These are phyloP conservation scores for Sporothrix variecibatus DNA, from an alignment of 2,329 filamentous ascomycete genomes.

Conservation along the genomic window DNA sequence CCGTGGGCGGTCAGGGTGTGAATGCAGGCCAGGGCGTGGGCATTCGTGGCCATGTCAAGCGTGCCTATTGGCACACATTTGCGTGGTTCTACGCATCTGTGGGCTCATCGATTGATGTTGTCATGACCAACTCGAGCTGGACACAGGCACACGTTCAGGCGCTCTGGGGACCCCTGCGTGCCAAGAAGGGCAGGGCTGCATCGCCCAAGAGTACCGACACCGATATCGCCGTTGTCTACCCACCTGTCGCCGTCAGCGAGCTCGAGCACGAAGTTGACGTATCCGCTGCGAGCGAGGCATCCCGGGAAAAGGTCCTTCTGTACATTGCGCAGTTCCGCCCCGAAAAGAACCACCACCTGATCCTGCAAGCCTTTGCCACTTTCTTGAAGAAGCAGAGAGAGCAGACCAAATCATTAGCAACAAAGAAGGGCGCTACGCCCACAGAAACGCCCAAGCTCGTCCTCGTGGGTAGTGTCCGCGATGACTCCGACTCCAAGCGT, in stretches of 20 bases:
- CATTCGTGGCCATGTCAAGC: slow-evolving; percentile 69
- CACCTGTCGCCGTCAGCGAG: slow-evolving; percentile 86
- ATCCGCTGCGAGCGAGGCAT: slow-evolving; percentile 65
- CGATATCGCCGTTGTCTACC: slow-evolving; percentile 76
- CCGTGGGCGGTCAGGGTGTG: slow-evolving; percentile 66
- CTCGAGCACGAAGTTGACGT: slow-evolving; percentile 75
- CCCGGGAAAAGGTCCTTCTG: slow-evolving; percentile 71
- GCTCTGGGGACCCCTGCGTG: slow-evolving; percentile 69
- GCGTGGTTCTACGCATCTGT: slow-evolving; percentile 79
- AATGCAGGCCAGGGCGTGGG: slow-evolving; percentile 83
- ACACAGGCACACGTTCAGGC: slow-evolving; percentile 79
- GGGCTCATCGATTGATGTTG: slow-evolving; percentile 81
- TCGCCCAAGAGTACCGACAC: slow-evolving; percentile 10
- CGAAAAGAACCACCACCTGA: slow-evolving; percentile 91
- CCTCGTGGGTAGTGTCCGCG: slow-evolving; percentile 88
- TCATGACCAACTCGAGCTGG: slow-evolving; percentile 98
- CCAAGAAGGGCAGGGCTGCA: slow-evolving; percentile 39
- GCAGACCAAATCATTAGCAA: neutral
- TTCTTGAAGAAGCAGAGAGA: slow-evolving; percentile 59
- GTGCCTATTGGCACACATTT: slow-evolving; percentile 83
- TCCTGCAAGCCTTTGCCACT: slow-evolving; percentile 79
- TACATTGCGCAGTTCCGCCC: slow-evolving; percentile 98
- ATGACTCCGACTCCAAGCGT: slow-evolving; percentile 74
- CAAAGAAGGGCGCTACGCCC: neutral
- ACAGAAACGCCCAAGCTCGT: slow-evolving; percentile 64